Evolutionary conservation across 768 basidiomycete genomes (phyloP), one percentile per base, ranked within the genome.

Genomic region (Leccinum truebloodii): DNA sequence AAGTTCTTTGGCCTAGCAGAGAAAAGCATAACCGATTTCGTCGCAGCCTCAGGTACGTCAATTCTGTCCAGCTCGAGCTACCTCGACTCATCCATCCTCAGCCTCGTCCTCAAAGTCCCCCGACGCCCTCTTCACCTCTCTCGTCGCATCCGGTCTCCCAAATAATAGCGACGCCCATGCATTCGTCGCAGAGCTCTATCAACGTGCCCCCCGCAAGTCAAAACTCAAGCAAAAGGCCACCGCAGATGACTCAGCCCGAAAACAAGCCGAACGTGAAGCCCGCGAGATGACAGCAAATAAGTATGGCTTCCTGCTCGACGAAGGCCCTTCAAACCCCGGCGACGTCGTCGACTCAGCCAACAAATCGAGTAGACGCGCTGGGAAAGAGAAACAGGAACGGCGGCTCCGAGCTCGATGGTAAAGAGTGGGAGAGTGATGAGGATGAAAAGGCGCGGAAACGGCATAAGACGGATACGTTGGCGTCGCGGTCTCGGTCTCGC

Each of bases 371-470:
- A 63, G 16, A 34, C 64, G 65, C n/a, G 39, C 54, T 62, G 71
- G 73, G 60, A 79, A 78, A 62, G 81, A 81, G 65, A 85, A 85
- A 59, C 83, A 80, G 61, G 88, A 89, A 39, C 81, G 86, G 58
- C 84, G 87, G 62, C 79, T 83, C 41, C 81, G 94, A 95, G 32
- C 83, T 86, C 59, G 90, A 92, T 62, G 84, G 79, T 22, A 88
- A 86, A 57, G 89, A 92, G 60, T 95, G 95, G 94, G 90, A 93
- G 73, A 93, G 91, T 65, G 94, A 94, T 63, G 93, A 92, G 61
- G 94, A 95, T 59, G 92, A 94, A 65, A 78, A 85, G 71, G 77
- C 81, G 41, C 79, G 86, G 72, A 93, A 90, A 71, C 83, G 87
- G 59, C 72, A 79, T 73, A 84, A 79, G 65, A 73, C 78, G 2